phyloP scores from a whole-genome alignment of 163 green algal genomes.

The Trebouxiophyceae sp. region DNA sequence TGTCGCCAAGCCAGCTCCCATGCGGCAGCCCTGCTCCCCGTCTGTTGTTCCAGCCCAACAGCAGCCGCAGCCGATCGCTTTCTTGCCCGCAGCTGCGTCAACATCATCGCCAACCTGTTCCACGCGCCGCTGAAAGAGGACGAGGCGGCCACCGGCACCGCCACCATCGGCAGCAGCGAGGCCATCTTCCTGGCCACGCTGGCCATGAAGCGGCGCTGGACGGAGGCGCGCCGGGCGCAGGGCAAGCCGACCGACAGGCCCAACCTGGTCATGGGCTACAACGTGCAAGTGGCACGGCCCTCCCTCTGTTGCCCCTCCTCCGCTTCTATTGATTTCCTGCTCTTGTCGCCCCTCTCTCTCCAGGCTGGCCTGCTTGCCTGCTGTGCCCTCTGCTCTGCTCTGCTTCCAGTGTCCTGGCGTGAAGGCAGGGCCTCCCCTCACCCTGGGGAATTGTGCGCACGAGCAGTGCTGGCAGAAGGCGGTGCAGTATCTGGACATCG shows the following conservation, averaged over 20 bases:
- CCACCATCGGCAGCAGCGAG: slow-evolving; percentile 58
- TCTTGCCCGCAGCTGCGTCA: slow-evolving; percentile 51
- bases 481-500: slow-evolving; percentile 67
- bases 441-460: too few species aligned
- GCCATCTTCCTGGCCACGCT: slow-evolving; percentile 64
- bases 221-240: slow-evolving; percentile 21
- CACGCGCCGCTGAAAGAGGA: slow-evolving; percentile 21
- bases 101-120: slow-evolving; percentile 59
- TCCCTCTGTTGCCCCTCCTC: too few species aligned
- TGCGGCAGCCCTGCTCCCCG: too few species aligned
- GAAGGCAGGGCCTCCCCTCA: too few species aligned
- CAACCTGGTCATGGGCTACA: slow-evolving; percentile 57
- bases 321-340: not conserved
- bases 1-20: too few species aligned
- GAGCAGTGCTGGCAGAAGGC: slow-evolving; percentile 45
- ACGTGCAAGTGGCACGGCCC: slow-evolving; percentile 41
- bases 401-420: too few species aligned
- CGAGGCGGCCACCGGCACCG: slow-evolving; percentile 39
- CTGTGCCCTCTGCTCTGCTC: too few species aligned
- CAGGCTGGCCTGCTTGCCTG: too few species aligned
- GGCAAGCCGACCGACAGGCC: slow-evolving; percentile 43
- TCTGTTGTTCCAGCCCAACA: too few species aligned
- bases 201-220: slow-evolving; percentile 58
- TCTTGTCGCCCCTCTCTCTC: too few species aligned
- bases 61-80: too few species aligned